Evolutionary conservation across 2,329 filamentous ascomycete genomes (phyloP), one percentile per base, ranked within the genome.

Genomic region (Ceratocystis eucalypticola): DNA sequence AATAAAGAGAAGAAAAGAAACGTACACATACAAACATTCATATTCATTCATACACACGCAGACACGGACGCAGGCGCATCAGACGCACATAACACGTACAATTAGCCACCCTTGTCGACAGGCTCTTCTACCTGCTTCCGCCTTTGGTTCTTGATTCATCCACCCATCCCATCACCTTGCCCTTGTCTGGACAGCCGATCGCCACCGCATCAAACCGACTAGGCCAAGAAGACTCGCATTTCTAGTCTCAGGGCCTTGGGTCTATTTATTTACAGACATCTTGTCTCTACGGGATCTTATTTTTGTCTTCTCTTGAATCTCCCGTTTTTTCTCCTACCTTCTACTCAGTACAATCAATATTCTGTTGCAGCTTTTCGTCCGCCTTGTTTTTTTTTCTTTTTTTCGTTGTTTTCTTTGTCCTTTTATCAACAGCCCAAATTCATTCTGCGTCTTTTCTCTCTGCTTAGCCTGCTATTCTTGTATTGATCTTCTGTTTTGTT

Each of bases 191-290:
- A 59, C 30, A 59, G 12, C 28, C 55, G 15, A 59, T 59, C 55
- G 55, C 55, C 55, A 59, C 55, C 55, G 28, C 55, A 59, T 59
- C 28, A 37, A 10, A 41, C 37, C 37, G n/a, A 59, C 28, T 59
- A 37, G 55, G 15, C 6, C 28, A 37, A 37, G 17, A 59, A 30
- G 28, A n/a, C 22, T 59, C 55, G 30, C 17, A 37, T n/a, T 37
- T 59, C 55, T 37, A 17, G 8, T 59, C 55, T 37, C 55, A 8
- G 15, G 33, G 25, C 30, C 45, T 48, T 30, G n/a, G 28, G 25
- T 46, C 46, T 48, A 46, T 30, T 37, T 45, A 33, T 30, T 50
- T 45, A 33, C 44, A 7, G 10, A 8, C 22, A 17, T 37, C 25
- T 48, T 48, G 12, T 28, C 61, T 48, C 22, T 25, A 46, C 12